Conservation (phyloP, 129 eudicot genomes). For the Saposhnikovia divaricata region DNA sequence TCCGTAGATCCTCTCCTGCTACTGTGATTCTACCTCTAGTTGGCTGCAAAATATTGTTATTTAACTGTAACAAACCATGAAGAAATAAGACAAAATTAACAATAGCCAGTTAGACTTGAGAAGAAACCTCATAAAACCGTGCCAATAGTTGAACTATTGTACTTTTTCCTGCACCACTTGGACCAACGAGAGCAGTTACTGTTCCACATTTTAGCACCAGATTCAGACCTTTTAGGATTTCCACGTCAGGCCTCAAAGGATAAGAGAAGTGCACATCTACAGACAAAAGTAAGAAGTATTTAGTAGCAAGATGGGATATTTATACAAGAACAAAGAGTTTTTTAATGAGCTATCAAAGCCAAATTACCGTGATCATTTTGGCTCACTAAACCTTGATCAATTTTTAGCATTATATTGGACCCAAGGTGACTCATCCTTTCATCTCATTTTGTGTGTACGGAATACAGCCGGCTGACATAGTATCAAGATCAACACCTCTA, state of each 20-base stretch:
- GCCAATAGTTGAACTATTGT: conserved; percentile 94
- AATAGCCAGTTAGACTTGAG: background rate
- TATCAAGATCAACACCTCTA: background rate
- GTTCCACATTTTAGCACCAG: conserved; percentile 79
- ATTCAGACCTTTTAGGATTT: conserved; percentile 63
- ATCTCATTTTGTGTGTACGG: background rate
- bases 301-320: background rate
- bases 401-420: background rate
- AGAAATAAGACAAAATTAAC: background rate
- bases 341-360: background rate
- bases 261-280: conserved; percentile 87
- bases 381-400: background rate
- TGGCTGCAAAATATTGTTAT: conserved; percentile 53
- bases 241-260: conserved; percentile 94
- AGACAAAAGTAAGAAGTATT: conserved; percentile 8
- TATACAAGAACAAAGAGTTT: background rate
- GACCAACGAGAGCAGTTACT: conserved; percentile 86
- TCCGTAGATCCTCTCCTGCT: conserved; percentile 90
- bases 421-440: background rate
- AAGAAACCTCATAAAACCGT: conserved; percentile 80
- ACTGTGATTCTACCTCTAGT: conserved; percentile 80
- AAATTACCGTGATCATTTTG: background rate
- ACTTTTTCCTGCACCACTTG: conserved; percentile 99
- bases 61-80: conserved; percentile 2
- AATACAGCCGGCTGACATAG: background rate